phyloP scores from a whole-genome alignment of 352 stramenopile species.

The Pelagophyceae sp. region DNA sequence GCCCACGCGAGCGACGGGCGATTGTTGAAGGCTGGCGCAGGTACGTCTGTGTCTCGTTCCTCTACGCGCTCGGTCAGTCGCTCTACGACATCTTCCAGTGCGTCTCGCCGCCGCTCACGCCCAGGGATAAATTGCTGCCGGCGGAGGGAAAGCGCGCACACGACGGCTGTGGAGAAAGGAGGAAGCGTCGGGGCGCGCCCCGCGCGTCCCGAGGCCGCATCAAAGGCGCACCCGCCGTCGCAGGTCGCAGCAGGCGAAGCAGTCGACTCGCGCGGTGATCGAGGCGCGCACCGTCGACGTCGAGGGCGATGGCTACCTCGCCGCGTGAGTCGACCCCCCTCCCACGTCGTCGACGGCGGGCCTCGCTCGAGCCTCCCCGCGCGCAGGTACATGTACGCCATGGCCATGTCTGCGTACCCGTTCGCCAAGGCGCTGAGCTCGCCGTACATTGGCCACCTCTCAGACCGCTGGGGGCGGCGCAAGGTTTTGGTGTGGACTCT shows the following conservation, averaged over 20 bases:
- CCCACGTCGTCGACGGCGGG: too few relatives aligned
- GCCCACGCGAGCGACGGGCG: background rate
- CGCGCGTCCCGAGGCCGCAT: background rate
- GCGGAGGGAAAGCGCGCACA: too few relatives aligned
- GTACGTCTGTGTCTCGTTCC: background rate
- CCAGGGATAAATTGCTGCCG: too few relatives aligned
- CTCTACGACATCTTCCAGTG: slow-evolving; percentile 18
- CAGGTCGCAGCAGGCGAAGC: background rate
- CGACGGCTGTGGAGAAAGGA: background rate
- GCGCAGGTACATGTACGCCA: background rate
- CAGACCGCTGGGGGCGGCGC: background rate
- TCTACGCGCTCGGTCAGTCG: slow-evolving; percentile 4
- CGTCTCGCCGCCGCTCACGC: too few relatives aligned
- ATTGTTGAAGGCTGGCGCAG: too few relatives aligned
- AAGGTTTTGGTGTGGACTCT: background rate
- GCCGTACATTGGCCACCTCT: slow-evolving; percentile 1
- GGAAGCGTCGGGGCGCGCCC: background rate
- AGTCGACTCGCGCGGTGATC: background rate
- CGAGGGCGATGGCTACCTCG: background rate
- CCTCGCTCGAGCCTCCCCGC: too few relatives aligned
- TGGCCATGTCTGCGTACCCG: background rate
- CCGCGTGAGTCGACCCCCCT: too few relatives aligned
- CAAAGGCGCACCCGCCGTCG: too few relatives aligned
- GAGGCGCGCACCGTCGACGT: background rate
- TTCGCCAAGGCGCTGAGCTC: slow-evolving; percentile 6